These are phyloP conservation scores for Suillus weaverae DNA, from an alignment of 768 basidiomycete species.

Conservation along the genomic window DNA sequence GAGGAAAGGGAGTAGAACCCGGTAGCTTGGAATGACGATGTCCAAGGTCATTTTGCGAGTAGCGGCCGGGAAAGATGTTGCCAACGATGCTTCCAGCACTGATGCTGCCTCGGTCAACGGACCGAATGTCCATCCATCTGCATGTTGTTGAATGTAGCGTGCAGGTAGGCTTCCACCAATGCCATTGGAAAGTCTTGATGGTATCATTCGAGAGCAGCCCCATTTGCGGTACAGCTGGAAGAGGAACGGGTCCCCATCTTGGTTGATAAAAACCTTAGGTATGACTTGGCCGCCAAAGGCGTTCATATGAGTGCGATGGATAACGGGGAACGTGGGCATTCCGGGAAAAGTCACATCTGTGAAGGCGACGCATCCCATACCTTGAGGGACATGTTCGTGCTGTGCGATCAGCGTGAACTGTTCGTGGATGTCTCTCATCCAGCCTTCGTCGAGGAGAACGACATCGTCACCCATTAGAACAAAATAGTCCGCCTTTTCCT, in stretches of 20 bases:
- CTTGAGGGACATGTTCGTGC: constrained; percentile 35
- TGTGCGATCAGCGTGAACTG: constrained; percentile 39
- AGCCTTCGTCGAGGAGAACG: constrained; percentile 47
- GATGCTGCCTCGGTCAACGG: constrained; percentile 43
- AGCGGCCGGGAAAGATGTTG: constrained; percentile 17
- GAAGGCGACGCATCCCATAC: constrained; percentile 60
- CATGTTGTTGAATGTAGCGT: constrained; percentile 48
- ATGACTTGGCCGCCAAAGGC: constrained; percentile 52
- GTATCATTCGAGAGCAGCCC: constrained; percentile 48
- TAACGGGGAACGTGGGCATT: constrained; percentile 61
- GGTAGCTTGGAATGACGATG: constrained; percentile 56
- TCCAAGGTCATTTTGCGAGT: constrained; percentile 50
- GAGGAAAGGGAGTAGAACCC: constrained; percentile 47
- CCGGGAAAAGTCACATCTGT: constrained; percentile 55
- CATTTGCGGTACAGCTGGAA: constrained; percentile 63
- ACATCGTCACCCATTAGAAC: constrained; percentile 59
- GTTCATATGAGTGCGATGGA: constrained; percentile 56
- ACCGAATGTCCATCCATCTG: constrained; percentile 49
- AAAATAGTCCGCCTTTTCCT: constrained; percentile 50
- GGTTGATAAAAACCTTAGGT: constrained; percentile 54
- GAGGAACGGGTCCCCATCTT: constrained; percentile 59
- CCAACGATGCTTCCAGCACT: constrained; percentile 39
- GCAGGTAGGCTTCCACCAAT: constrained; percentile 48
- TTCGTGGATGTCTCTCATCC: constrained; percentile 45
- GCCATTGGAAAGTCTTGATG: constrained; percentile 41